Base-by-base conservation (phyloP, 2,329 filamentous ascomycete genomes). In the Colletotrichum sp. region DNA sequence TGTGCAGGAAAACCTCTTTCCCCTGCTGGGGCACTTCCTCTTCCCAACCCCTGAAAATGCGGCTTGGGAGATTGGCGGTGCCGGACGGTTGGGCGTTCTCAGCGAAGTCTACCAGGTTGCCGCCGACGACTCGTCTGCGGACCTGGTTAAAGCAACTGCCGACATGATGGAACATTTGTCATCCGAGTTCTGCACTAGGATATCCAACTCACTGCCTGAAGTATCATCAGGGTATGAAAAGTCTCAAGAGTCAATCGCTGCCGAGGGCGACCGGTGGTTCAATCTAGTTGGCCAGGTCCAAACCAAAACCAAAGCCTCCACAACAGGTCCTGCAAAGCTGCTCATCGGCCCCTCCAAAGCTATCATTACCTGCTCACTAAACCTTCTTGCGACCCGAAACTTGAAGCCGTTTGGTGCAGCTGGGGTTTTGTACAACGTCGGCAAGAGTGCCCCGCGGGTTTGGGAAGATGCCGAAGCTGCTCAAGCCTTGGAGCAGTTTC, bases 191-290 rank as follows among this genome's bases (percentile, higher is more conserved):
- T 87, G 93, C 30, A 87, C 92, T 36, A 89, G 90, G 48, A 92
- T 98, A 72, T 93, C 92, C 70, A 91, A 91, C 8, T 98, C 95
- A 1, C 89, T 95, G 7, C 95, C 96, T 1, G 95, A 96, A 81
- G 92, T 96, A 72, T 96, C 95, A 0, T 93, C 93, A 77, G 94
- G 95, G 22, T 95, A 95, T 79, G 89, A 91, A 30, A 88, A 89
- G 57, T 98, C 95, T 0, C 95, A 98, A 82, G 89, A 91, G 67
- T 87, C 88, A 55, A 89, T 98, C 30, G 90, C 91, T 12, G 88
- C 92, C 8, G 90, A 94, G 79, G 93, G 93, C 0, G 87, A 89
- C 62, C 92, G 94, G 1, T 95, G 95, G 85, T 93, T 94, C 76
- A 85, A 89, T 3, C 84, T 95, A 12, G 87, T 87, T 1, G 87